These are phyloP conservation scores for Musa schizocarpa DNA, from an alignment of 176 grass and related monocot genomes.

Conservation along the genomic window DNA sequence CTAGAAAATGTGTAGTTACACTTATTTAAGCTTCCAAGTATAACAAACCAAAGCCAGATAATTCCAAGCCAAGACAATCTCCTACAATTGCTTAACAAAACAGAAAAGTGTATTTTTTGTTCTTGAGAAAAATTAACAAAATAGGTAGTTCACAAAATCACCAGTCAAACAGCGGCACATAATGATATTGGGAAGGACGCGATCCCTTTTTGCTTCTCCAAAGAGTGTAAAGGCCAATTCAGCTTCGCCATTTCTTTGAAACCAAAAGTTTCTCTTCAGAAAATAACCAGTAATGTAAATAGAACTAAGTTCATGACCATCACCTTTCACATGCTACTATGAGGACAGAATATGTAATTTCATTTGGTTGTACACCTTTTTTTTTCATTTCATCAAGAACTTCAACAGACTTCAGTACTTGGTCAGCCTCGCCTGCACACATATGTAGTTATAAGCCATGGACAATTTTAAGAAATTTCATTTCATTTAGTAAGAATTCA, in stretches of 20 bases:
- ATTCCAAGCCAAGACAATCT: not conserved
- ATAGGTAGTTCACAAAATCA: slow-evolving; percentile 19
- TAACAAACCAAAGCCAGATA: not conserved
- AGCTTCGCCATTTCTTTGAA: slow-evolving; percentile 74
- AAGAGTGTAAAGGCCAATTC: slow-evolving; percentile 67
- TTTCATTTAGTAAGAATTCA: not conserved
- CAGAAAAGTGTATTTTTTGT: slow-evolving; percentile 11
- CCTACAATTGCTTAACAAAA: slow-evolving; percentile 11
- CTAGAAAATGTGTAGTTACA: not conserved
- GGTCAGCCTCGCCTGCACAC: slow-evolving; percentile 78
- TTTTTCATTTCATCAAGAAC: slow-evolving; percentile 66
- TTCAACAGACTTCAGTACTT: slow-evolving; percentile 56
- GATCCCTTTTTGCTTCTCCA: slow-evolving; percentile 56
- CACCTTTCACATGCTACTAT: slow-evolving; percentile 94
- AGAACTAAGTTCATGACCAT: slow-evolving; percentile 25
- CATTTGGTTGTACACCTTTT: slow-evolving; percentile 62
- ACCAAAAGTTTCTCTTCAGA: slow-evolving; percentile 22
- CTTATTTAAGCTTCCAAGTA: not conserved
- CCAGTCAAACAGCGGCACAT: slow-evolving; percentile 76
- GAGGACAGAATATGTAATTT: slow-evolving; percentile 89
- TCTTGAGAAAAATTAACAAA: slow-evolving; percentile 6
- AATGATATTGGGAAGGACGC: slow-evolving; percentile 51
- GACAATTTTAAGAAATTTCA: not conserved
- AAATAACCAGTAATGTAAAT: slow-evolving; percentile 26
- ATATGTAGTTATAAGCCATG: slow-evolving; percentile 15